phyloP scores from a whole-genome alignment of 2,329 filamentous ascomycete genomes.

The Ophiobolus disseminans region DNA sequence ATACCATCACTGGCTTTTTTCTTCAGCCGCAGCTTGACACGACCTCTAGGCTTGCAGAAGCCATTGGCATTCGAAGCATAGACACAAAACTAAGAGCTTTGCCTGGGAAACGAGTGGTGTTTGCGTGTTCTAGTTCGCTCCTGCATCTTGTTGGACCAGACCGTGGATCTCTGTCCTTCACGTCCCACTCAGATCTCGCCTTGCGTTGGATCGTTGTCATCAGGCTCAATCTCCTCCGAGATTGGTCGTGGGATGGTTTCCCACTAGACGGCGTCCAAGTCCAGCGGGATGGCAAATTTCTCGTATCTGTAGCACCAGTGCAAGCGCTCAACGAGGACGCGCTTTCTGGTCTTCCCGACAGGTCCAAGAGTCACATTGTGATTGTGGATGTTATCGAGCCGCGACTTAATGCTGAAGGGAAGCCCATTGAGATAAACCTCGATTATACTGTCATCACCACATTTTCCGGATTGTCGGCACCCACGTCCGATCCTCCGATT shows the following conservation, averaged over 20 bases:
- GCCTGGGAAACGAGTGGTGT: background rate
- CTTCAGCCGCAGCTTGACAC: background rate
- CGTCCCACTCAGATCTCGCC: background rate
- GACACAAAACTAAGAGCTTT: background rate
- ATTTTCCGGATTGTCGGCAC: background rate
- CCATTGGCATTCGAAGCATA: background rate
- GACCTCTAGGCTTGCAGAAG: background rate
- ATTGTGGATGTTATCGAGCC: background rate
- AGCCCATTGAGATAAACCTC: background rate
- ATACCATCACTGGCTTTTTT: background rate
- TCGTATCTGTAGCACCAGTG: background rate
- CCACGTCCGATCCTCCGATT: background rate
- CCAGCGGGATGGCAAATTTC: background rate
- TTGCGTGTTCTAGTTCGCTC: background rate
- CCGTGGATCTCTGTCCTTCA: background rate
- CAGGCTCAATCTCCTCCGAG: background rate
- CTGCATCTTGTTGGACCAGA: background rate
- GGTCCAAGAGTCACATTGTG: background rate
- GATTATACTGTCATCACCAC: background rate
- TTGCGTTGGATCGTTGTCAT: background rate
- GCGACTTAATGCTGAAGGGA: background rate
- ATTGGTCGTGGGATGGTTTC: background rate
- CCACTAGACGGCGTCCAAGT: background rate
- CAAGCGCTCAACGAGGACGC: background rate
- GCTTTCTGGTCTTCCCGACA: background rate